phyloP scores from a whole-genome alignment of 257 asterid species.

The Solanum ossicruentum region DNA sequence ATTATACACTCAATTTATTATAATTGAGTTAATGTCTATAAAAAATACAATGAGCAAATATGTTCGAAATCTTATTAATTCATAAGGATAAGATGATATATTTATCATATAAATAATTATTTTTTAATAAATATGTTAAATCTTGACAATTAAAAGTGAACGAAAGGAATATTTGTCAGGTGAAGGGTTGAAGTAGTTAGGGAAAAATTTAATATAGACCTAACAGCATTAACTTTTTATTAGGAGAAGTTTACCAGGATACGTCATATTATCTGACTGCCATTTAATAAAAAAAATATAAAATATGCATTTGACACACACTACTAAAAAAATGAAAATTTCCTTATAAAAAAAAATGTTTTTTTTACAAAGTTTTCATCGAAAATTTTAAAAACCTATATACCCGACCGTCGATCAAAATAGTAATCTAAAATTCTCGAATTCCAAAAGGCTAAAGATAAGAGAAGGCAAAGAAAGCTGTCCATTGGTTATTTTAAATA shows the following conservation, averaged over 20 bases:
- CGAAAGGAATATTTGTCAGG: neutral
- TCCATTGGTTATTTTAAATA: neutral
- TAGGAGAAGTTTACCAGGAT: neutral
- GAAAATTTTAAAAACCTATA: neutral
- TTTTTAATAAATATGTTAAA: too few relatives aligned
- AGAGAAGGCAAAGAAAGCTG: neutral
- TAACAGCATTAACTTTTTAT: neutral
- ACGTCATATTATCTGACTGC: too few relatives aligned
- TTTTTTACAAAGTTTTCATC: neutral
- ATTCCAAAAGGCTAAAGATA: neutral
- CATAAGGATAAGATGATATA: too few relatives aligned
- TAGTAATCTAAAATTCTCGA: neutral
- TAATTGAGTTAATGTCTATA: too few relatives aligned
- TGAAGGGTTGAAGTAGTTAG: neutral
- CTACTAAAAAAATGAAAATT: neutral
- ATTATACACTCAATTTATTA: too few relatives aligned
- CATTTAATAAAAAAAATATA: neutral
- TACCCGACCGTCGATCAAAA: too few relatives aligned
- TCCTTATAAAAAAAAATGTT: neutral
- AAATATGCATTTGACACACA: neutral
- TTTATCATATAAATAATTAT: too few relatives aligned
- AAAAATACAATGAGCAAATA: too few relatives aligned
- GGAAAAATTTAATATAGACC: neutral
- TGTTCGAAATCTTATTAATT: too few relatives aligned
- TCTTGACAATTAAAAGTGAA: too few relatives aligned